Evolutionary conservation across 805 yeast species (phyloP).

Genomic region (Candida oleophila): DNA sequence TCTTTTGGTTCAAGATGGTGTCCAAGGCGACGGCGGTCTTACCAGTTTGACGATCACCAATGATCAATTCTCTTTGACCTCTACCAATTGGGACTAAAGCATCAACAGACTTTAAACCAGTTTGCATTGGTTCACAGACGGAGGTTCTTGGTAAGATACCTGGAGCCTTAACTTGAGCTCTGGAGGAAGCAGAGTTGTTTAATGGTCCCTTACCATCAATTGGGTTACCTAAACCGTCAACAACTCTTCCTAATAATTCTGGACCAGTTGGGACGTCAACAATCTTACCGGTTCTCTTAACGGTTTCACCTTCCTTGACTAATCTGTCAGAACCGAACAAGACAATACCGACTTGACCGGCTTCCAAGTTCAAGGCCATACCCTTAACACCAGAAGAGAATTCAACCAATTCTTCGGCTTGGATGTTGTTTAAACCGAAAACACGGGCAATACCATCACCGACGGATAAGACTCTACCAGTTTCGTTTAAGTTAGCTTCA

Average conservation of each 20-base stretch:
- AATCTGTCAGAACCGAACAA: slow-evolving; percentile 98
- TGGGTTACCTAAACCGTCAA: slow-evolving; percentile 98
- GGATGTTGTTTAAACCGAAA: slow-evolving; percentile 98
- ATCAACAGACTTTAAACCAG: slow-evolving; percentile 99
- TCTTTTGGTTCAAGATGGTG: slow-evolving; percentile 98
- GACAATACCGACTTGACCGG: slow-evolving; percentile 99
- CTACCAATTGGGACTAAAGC: slow-evolving; percentile 99
- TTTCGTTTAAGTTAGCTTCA: slow-evolving; percentile 96
- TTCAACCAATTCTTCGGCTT: slow-evolving; percentile 99
- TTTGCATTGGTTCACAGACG: slow-evolving; percentile 99
- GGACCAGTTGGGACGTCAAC: slow-evolving; percentile 99
- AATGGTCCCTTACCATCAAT: slow-evolving; percentile 99
- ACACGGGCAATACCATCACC: slow-evolving; percentile 99
- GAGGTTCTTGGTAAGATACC: slow-evolving; percentile 99
- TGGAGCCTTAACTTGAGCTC: slow-evolving; percentile 99
- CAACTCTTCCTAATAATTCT: slow-evolving; percentile 97
- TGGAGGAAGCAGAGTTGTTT: slow-evolving; percentile 75
- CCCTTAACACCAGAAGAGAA: slow-evolving; percentile 99
- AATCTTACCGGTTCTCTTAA: slow-evolving; percentile 99
- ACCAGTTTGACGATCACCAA: slow-evolving; percentile 99
- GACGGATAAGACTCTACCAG: slow-evolving; percentile 98
- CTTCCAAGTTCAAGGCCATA: slow-evolving; percentile 99
- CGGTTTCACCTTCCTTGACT: slow-evolving; percentile 99
- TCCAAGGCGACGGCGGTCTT: slow-evolving; percentile 99
- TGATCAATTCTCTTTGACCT: slow-evolving; percentile 99